A percentile compares a stretch with the other conserved stretches of the same genome.
Evolutionary conservation across 345 rosid species (phyloP).

Genomic region (Ceriops tagal): DNA sequence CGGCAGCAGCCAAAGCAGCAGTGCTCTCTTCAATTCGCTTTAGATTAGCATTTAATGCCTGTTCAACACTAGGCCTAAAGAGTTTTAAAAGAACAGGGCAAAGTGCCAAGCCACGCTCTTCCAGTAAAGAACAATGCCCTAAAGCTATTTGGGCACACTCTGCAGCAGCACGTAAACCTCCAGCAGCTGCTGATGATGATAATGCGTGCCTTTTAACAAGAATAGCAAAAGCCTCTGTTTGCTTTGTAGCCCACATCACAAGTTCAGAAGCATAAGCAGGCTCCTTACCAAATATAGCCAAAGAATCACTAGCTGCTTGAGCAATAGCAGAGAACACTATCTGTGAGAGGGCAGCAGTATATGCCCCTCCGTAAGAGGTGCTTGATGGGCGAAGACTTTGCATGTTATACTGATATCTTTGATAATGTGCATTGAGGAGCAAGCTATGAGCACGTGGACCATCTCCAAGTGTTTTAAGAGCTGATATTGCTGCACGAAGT

Average conservation of each 20-base stretch:
- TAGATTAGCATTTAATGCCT: constrained; percentile 90
- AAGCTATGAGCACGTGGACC: constrained; percentile 93
- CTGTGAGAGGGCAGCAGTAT: constrained; percentile 98
- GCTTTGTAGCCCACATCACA: constrained; percentile 97
- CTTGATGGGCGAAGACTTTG: constrained; percentile 94
- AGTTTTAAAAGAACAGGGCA: constrained; percentile 84
- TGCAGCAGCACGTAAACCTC: constrained; percentile 98
- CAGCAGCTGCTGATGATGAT: constrained; percentile 98
- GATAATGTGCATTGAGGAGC: constrained; percentile 86
- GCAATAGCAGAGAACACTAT: constrained; percentile 92
- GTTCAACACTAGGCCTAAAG: constrained; percentile 96
- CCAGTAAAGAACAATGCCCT: constrained; percentile 97
- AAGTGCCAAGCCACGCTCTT: constrained; percentile 90
- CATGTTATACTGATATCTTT: constrained; percentile 83
- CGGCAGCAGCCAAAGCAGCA: constrained; percentile 99
- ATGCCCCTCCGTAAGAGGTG: constrained; percentile 98
- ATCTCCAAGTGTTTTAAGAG: constrained; percentile 96
- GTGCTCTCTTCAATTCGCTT: constrained; percentile 97
- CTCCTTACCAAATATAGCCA: constrained; percentile 79
- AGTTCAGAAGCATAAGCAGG: constrained; percentile 92
- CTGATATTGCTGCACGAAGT: constrained; percentile 88
- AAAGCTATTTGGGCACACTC: constrained; percentile 99
- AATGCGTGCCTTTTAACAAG: constrained; percentile 97
- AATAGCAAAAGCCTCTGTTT: constrained; percentile 79
- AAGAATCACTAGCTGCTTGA: constrained; percentile 90